phyloP scores from a whole-genome alignment of 2,329 filamentous ascomycete genomes.

The Fusarium albidum region DNA sequence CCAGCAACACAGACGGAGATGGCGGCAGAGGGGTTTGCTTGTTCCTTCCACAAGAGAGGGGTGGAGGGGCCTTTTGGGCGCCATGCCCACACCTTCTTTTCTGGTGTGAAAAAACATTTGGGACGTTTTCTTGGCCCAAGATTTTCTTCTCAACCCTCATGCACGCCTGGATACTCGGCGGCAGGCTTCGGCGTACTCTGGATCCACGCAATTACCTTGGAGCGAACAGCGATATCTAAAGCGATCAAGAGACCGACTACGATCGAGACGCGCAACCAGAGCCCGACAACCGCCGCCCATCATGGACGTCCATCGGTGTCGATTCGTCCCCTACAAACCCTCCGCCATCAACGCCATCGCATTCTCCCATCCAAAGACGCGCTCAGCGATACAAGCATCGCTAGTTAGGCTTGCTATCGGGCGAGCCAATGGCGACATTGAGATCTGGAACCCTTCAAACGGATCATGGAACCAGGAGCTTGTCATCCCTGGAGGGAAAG shows the following conservation, averaged over 20 bases:
- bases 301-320: constrained; percentile 97
- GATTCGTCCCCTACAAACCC: constrained; percentile 92
- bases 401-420: constrained; percentile 84
- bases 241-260: constrained; percentile 5
- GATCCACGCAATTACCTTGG: constrained; percentile 11
- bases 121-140: constrained; percentile 39
- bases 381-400: constrained; percentile 58
- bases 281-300: constrained; percentile 15
- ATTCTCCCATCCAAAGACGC: constrained; percentile 78
- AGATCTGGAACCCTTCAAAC: constrained; percentile 92
- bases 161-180: constrained; percentile 42
- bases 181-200: constrained; percentile 19
- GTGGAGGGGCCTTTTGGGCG: constrained; percentile 43
- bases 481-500: constrained; percentile 82
- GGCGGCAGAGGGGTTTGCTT: constrained; percentile 30
- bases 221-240: neutral
- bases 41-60: constrained; percentile 29
- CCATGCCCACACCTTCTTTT: constrained; percentile 46
- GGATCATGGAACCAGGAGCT: constrained; percentile 91
- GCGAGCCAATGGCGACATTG: constrained; percentile 93
- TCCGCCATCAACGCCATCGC: constrained; percentile 94
- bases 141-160: constrained; percentile 41
- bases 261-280: constrained; percentile 14
- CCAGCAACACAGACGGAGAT: constrained; percentile 14
- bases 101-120: constrained; percentile 45